Evolutionary conservation across 1,139 yeast genomes (phyloP).

Genomic region (Magnusiomyces tetraspermus): DNA sequence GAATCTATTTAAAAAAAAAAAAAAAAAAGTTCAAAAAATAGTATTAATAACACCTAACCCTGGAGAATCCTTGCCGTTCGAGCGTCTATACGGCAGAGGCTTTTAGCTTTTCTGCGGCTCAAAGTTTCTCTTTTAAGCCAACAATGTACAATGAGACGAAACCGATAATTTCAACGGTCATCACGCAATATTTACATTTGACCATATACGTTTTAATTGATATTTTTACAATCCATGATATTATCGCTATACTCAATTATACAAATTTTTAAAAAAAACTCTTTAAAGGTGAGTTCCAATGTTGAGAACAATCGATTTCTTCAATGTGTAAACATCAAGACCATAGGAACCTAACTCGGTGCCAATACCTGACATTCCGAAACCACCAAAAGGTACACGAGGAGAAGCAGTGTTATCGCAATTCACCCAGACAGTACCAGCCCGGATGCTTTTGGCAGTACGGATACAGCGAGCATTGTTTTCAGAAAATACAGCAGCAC

Average conservation of each 20-base stretch:
- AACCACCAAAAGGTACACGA: constrained; percentile 76
- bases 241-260: background rate
- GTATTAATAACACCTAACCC: too few species aligned
- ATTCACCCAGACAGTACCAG: constrained; percentile 80
- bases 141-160: too few species aligned
- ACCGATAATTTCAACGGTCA: too few species aligned
- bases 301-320: constrained; percentile 63
- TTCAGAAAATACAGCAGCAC: constrained; percentile 70
- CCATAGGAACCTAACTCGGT: constrained; percentile 85
- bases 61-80: too few species aligned
- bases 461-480: constrained; percentile 47
- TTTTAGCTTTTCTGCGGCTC: too few species aligned
- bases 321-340: constrained; percentile 62
- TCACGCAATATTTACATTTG: too few species aligned
- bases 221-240: background rate
- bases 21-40: too few species aligned
- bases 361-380: constrained; percentile 77
- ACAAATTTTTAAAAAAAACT: background rate
- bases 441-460: constrained; percentile 52
- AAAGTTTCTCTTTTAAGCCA: too few species aligned
- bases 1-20: too few species aligned
- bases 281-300: constrained; percentile 22
- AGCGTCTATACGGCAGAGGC: too few species aligned
- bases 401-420: constrained; percentile 71
- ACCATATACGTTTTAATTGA: background rate